Evolutionary conservation across 2,329 filamentous ascomycete genomes (phyloP), one percentile per base, ranked within the genome.

Genomic region (Cladorrhinum sp.): DNA sequence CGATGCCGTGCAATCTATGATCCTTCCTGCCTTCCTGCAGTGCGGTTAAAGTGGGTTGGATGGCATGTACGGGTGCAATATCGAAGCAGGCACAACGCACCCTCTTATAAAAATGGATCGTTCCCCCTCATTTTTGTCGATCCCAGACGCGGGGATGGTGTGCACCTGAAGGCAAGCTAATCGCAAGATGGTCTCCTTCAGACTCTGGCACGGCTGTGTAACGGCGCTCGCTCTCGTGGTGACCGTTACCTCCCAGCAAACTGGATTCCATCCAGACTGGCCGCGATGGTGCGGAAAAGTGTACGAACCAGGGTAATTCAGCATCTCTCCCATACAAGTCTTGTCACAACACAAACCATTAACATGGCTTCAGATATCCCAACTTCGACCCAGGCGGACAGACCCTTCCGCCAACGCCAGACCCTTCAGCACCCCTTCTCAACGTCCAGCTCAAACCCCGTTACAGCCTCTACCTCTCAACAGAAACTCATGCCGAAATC

Each of bases 231-330:
- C 50, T 50, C 25, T 62, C 18, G 56, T 49, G 16, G 8, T 50
- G 20, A 29, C 20, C 16, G 62, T 59, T 49, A 50, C 18, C 36
- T 38, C 61, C 27, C 70, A 72, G 45, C 70, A 74, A 45, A 78
- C 76, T 1, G 77, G 77, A 1, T 68, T 74, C 12, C 73, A 79
- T 60, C 68, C 75, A 1, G 77, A 77, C 51, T 78, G 75, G 77
- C 74, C 74, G 12, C 70, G 77, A 50, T 80, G 78, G 78, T 81
- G 78, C 60, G 78, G 78, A 18, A 80, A 80, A 57, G 77, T 75
- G 3, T 80, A 81, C 63, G 63, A 79, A 63, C 62, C 74, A 6
- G 75, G 76, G 70, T 79, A 69, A 36, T 61, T 0, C 8, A 4
- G 7, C 1, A 1, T 38, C 52, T 41, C 52, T 32, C 12, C 27